These are phyloP conservation scores for Aurinia saxatilis DNA, from an alignment of 345 rosid species.

Conservation along the genomic window DNA sequence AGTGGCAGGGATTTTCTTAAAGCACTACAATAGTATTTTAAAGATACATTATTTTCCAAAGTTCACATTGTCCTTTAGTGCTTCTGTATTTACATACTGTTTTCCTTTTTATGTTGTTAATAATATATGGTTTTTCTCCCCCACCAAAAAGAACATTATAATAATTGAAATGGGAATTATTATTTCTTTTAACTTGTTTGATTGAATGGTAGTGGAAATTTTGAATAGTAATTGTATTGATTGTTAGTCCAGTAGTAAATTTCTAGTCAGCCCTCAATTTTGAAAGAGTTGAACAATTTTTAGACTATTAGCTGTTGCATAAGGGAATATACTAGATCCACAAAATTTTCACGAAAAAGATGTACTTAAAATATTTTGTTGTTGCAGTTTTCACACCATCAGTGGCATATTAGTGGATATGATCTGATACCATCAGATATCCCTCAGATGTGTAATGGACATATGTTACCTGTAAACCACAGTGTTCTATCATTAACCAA, in stretches of 20 bases:
- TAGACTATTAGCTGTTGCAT: neutral
- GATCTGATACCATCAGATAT: neutral
- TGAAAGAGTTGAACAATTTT: conserved; percentile 8
- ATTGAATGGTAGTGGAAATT: neutral
- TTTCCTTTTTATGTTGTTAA: neutral
- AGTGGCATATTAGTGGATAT: neutral
- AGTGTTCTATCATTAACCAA: conserved; percentile 8
- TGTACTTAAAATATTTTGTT: neutral
- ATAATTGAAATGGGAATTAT: neutral
- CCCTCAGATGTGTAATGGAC: neutral
- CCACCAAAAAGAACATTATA: conserved; percentile 8
- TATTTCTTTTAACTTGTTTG: neutral
- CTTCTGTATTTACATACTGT: conserved; percentile 2
- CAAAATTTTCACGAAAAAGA: neutral
- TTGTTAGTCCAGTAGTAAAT: neutral
- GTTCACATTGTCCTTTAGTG: conserved; percentile 9
- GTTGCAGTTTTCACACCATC: neutral
- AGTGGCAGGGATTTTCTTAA: conserved; percentile 14
- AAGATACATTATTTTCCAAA: conserved; percentile 17
- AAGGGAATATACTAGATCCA: neutral
- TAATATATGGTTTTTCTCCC: neutral
- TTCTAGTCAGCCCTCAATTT: neutral
- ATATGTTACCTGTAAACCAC: conserved; percentile 13
- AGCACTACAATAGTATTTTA: conserved; percentile 10
- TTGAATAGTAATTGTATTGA: neutral